phyloP scores from a whole-genome alignment of 139 green algal species.

The Chlamydomonas schloesseri region DNA sequence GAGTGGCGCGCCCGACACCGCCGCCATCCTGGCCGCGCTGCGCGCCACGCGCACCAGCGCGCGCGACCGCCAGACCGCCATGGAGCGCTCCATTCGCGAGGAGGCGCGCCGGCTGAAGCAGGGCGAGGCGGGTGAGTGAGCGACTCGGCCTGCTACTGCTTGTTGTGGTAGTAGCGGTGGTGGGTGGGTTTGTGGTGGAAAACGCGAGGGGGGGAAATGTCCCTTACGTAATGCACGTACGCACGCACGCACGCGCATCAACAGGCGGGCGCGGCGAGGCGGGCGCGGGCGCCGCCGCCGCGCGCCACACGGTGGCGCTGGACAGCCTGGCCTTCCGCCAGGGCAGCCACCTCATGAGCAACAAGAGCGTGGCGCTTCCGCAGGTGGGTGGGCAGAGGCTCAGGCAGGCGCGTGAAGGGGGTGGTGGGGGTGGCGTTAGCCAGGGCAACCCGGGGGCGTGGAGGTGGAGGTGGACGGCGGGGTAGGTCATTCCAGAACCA shows the following conservation, averaged over 20 bases:
- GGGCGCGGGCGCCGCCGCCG: conserved; percentile 55
- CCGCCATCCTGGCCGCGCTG: conserved; percentile 86
- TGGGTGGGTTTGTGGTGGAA: neutral
- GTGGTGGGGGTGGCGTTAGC: too few relatives aligned
- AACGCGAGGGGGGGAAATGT: neutral
- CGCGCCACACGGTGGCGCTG: conserved; percentile 87
- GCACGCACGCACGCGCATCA: too few relatives aligned
- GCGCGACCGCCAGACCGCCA: conserved; percentile 81
- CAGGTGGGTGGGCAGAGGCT: conserved; percentile 45
- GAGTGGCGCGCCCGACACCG: conserved; percentile 60
- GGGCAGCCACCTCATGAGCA: conserved; percentile 92
- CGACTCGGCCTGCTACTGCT: too few relatives aligned
- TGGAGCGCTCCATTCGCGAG: conserved; percentile 92
- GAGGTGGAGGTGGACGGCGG: too few relatives aligned
- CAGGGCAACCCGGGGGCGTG: too few relatives aligned
- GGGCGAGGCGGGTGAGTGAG: conserved; percentile 37
- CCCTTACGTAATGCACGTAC: too few relatives aligned
- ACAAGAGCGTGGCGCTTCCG: conserved; percentile 88
- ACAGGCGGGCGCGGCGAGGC: conserved; percentile 37
- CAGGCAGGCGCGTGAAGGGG: too few relatives aligned
- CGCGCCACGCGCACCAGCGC: conserved; percentile 78
- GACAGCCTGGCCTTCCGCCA: conserved; percentile 85
- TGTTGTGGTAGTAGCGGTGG: too few relatives aligned
- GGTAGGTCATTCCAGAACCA: too few relatives aligned
- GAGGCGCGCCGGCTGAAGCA: conserved; percentile 89